phyloP scores from a whole-genome alignment of 2,329 filamentous ascomycete genomes.

The Byssoonygena ceratinophila region DNA sequence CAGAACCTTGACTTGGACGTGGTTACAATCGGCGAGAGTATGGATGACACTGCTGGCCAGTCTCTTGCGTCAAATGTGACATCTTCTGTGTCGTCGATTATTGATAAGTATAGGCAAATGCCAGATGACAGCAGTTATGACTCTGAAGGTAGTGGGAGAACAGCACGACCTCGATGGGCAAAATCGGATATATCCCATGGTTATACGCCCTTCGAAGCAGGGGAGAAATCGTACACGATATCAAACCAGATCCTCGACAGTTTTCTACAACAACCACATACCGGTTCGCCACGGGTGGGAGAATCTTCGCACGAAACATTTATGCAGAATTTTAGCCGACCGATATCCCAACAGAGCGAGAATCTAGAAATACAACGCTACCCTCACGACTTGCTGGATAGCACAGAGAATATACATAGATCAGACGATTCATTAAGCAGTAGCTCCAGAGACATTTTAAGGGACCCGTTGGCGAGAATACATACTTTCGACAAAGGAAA shows the following conservation, averaged over 20 bases:
- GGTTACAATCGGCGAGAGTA: neutral
- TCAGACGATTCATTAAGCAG: no score
- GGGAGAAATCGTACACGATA: neutral
- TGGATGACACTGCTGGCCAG: neutral
- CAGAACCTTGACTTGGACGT: constrained; percentile 5
- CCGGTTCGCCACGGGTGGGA: neutral
- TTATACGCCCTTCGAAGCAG: neutral
- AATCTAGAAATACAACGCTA: neutral
- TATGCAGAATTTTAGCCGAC: neutral
- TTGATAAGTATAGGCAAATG: constrained; percentile 6
- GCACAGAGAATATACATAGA: neutral
- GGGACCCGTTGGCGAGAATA: no score
- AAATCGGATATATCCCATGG: no score
- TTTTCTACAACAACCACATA: neutral
- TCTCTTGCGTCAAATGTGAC: neutral
- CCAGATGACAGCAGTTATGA: neutral
- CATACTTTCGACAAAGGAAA: neutral
- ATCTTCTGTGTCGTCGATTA: constrained; percentile 8
- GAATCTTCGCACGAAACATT: no score
- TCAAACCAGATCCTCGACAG: neutral
- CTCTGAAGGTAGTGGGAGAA: neutral
- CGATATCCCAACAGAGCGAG: neutral
- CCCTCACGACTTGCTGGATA: neutral
- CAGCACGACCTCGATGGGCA: neutral
- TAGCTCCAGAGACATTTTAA: no score